Conservation (phyloP, 768 basidiomycete genomes). For the Rhodocollybia butyracea region DNA sequence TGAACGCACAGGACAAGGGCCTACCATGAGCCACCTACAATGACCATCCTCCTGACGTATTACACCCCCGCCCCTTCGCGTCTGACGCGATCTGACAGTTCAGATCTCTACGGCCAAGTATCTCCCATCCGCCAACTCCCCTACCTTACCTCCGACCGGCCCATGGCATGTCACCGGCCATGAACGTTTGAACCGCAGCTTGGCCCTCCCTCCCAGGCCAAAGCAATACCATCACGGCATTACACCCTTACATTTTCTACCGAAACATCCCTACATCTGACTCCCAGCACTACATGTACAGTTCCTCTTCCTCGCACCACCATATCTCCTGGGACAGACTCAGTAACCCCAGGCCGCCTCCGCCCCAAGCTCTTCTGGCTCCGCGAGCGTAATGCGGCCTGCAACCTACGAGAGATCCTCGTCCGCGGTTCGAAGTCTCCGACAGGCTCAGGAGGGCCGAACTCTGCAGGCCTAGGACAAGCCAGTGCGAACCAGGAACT, state of each 20-base stretch:
- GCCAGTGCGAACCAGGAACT: no score
- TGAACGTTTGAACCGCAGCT: not conserved
- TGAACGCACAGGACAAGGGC: conserved; percentile 16
- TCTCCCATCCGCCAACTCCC: not conserved
- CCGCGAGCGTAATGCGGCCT: conserved; percentile 1
- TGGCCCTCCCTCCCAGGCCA: not conserved
- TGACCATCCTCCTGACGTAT: conserved; percentile 24
- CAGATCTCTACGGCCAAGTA: conserved; percentile 1
- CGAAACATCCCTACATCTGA: conserved; percentile 1
- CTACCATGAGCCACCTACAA: conserved; percentile 19
- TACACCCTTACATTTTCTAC: not conserved
- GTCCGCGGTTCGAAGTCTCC: not conserved
- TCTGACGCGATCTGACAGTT: not conserved
- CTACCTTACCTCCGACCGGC: not conserved
- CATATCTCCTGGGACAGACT: not conserved
- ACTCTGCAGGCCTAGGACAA: not conserved
- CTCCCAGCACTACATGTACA: not conserved
- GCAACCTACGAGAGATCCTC: not conserved
- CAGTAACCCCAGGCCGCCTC: not conserved
- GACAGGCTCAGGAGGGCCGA: not conserved
- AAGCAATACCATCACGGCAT: not conserved
- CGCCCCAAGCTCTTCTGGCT: not conserved
- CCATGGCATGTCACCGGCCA: not conserved
- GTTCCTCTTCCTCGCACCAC: not conserved
- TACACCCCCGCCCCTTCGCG: conserved; percentile 20